Base-by-base conservation (phyloP, 1,139 yeast genomes). In the Lodderomyces pseudojiufengensis region DNA sequence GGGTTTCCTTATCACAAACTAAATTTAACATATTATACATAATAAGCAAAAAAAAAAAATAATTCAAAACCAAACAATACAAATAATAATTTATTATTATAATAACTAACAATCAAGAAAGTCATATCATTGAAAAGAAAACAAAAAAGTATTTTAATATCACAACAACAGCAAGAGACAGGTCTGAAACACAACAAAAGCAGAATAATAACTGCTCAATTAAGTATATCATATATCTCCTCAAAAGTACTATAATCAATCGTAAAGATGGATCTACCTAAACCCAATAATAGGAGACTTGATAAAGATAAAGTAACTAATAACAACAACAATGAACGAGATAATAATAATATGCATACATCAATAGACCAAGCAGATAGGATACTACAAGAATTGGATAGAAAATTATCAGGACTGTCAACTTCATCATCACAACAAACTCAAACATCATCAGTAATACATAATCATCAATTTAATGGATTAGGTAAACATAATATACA, bases 401-500 rank as follows among this genome's bases (percentile, higher is more conserved):
- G 67, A 16, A 61, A 61, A 46, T 50, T 63, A 38, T 55, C 63
- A 13, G 58, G 18, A 41, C 43, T 18, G 45, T 47, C 61, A n/a
- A 37, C 37, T 6, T 32, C 46, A 3, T 44, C 46, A 10, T 38
- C 45, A n/a, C 49, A 49, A 32, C 49, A 51, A 12, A 49, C 55
- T 5, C 46, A 49, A 14, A 45, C 49, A 33, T 56, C 54, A 23
- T 59, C 67, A 16, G 67, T 65, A 24, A 51, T 66, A 21, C 56
- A 60, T 38, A 58, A 61, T 44, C 52, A 52, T 35, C 49, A 49
- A 35, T 44, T 52, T 35, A 39, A 44, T 18, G 68, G 66, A 2
- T 45, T 55, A 11, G 66, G 60, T n/a, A 61, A 59, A 36, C 57
- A 54, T 34, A 59, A 44, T 38, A 52, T 62, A 32, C 59, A 56